Conservation (phyloP, 2,329 filamentous ascomycete species). For the Ceratocystis huliohia region DNA sequence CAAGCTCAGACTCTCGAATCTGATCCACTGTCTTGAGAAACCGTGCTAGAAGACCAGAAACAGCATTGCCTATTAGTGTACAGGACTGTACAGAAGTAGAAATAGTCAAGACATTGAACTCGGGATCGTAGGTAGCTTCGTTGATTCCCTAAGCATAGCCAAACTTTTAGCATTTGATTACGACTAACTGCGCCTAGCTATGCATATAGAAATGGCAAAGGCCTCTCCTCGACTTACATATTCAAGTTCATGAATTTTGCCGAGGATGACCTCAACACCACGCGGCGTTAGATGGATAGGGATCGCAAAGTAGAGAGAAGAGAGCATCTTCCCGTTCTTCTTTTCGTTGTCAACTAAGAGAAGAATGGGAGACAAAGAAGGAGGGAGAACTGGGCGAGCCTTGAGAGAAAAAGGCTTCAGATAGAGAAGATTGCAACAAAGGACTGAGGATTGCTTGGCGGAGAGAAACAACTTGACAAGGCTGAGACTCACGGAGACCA, state of each 20-base stretch:
- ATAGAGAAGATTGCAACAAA: background rate
- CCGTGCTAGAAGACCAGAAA: background rate
- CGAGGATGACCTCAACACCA: background rate
- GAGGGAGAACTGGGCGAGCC: no score
- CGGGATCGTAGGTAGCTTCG: background rate
- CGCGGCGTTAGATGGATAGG: background rate
- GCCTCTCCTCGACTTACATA: background rate
- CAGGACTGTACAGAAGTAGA: background rate
- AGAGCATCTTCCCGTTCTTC: background rate
- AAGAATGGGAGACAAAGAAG: background rate
- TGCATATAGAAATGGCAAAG: background rate
- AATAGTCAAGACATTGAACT: background rate
- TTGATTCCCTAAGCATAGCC: background rate
- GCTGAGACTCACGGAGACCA: no score
- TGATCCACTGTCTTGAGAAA: background rate
- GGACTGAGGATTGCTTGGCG: background rate
- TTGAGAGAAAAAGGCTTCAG: background rate
- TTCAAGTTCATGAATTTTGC: background rate
- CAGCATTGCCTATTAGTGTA: background rate
- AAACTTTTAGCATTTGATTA: no score
- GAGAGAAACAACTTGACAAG: no score
- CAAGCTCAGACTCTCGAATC: background rate
- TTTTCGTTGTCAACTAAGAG: background rate
- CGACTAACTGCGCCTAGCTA: no score
- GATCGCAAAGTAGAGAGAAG: background rate